Base-by-base conservation (phyloP, 306 rosid genomes). In the Vigna unguiculata region DNA sequence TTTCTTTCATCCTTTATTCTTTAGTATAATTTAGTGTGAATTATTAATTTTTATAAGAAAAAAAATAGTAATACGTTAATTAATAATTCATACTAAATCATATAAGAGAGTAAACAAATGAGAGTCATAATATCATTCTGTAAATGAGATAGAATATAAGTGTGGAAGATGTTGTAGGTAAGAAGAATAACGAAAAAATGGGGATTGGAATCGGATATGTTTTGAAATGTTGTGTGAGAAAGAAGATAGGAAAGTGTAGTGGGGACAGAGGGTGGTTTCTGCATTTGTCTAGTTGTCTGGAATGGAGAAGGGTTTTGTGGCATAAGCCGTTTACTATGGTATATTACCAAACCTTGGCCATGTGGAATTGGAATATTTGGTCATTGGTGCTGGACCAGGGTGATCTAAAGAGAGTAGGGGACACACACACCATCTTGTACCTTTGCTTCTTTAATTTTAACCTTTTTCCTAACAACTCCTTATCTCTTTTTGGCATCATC, bases 81-180 rank as follows among this genome's bases (percentile, higher is more conserved):
- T n/a, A n/a, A n/a, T n/a, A n/a, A n/a, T n/a, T n/a, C n/a, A n/a
- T n/a, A n/a, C n/a, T n/a, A n/a, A n/a, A n/a, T n/a, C n/a, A n/a
- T n/a, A n/a, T n/a, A n/a, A n/a, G n/a, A n/a, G n/a, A n/a, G n/a
- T n/a, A n/a, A n/a, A n/a, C n/a, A n/a, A n/a, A n/a, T n/a, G n/a
- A n/a, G n/a, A n/a, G n/a, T n/a, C n/a, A n/a, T n/a, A n/a, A n/a
- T n/a, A n/a, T n/a, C n/a, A n/a, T n/a, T n/a, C n/a, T n/a, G n/a
- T n/a, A n/a, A n/a, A n/a, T n/a, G n/a, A n/a, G 79, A 80, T 83
- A 83, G 84, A 71, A 79, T 65, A 76, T 80, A 62, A 76, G 83
- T 80, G 14, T 86, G 85, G 80, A 84, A 86, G 93, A 89, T 86
- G 78, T 83, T 89, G 93, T 86, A 87, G 80, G 64, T 63, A n/a